Evolutionary conservation across 116 monocot genomes (phyloP).

Genomic region (Trichopus zeylanicus): DNA sequence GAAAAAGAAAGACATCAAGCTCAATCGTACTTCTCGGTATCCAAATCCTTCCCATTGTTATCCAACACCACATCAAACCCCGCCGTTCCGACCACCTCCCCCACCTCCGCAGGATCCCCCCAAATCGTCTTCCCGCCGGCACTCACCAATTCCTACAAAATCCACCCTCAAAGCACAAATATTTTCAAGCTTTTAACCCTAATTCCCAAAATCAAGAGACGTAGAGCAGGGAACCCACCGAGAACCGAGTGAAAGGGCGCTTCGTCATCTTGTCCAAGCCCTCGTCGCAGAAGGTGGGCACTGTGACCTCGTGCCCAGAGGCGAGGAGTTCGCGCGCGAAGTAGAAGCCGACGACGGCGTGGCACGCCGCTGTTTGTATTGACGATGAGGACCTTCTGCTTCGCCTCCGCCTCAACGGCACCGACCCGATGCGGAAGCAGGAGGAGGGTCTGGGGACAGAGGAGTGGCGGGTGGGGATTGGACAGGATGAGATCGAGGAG

Average conservation of each 20-base stretch:
- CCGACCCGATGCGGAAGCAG: background rate
- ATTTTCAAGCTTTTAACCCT: too few species aligned
- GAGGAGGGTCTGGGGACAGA: background rate
- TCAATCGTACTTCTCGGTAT: constrained; percentile 61
- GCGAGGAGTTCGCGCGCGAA: constrained; percentile 58
- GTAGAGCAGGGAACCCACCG: constrained; percentile 19
- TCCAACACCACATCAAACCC: constrained; percentile 81
- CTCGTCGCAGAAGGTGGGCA: constrained; percentile 89
- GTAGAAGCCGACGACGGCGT: constrained; percentile 93
- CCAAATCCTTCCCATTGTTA: constrained; percentile 93
- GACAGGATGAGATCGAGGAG: background rate
- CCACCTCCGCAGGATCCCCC: constrained; percentile 72
- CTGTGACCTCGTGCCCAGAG: constrained; percentile 70
- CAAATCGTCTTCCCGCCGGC: constrained; percentile 75
- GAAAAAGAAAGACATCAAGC: too few species aligned
- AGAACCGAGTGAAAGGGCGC: constrained; percentile 82
- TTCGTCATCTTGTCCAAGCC: constrained; percentile 93
- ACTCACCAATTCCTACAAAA: constrained; percentile 55
- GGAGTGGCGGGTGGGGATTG: background rate
- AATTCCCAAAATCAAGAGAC: background rate
- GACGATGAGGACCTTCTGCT: constrained; percentile 70
- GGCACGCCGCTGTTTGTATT: constrained; percentile 92
- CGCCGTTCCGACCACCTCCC: constrained; percentile 41
- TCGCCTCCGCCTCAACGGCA: background rate
- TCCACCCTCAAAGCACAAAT: background rate